phyloP scores from a whole-genome alignment of 139 green algal species.

The Chlamydomonas applanata region DNA sequence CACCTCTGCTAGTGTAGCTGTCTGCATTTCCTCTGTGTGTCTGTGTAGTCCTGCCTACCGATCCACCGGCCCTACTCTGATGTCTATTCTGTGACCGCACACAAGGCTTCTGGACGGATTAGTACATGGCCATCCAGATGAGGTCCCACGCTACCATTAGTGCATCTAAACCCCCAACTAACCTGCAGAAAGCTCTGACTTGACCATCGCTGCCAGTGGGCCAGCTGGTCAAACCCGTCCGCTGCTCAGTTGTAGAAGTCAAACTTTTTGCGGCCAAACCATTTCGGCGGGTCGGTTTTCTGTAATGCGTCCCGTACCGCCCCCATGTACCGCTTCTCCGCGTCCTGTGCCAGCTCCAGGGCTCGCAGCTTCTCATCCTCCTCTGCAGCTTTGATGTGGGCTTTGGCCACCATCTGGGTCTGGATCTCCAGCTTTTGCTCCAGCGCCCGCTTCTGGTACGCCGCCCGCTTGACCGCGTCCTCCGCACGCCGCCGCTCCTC shows the following conservation, averaged over 20 bases:
- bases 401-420: conserved; percentile 51
- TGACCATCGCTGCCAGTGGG: too few relatives aligned
- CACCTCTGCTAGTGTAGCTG: too few relatives aligned
- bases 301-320: conserved; percentile 26
- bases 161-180: too few relatives aligned
- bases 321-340: conserved; percentile 25
- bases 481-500: neutral
- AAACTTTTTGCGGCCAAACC: conserved; percentile 39
- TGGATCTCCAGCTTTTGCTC: conserved; percentile 48
- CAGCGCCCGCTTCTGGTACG: conserved; percentile 15
- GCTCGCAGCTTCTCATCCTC: conserved; percentile 43
- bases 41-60: too few relatives aligned
- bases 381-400: conserved; percentile 48
- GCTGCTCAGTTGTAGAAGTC: conserved; percentile 29
- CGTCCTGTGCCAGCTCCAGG: conserved; percentile 12
- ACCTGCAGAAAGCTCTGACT: too few relatives aligned
- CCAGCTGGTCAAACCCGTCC: too few relatives aligned
- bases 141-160: too few relatives aligned
- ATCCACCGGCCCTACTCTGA: too few relatives aligned
- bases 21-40: too few relatives aligned
- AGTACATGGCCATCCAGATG: too few relatives aligned
- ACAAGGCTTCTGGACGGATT: too few relatives aligned
- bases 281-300: conserved; percentile 23
- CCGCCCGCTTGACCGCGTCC: conserved; percentile 3
- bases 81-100: too few relatives aligned